Base-by-base conservation (phyloP, 202 grass and related monocot species). In the Eragrostis tef region DNA sequence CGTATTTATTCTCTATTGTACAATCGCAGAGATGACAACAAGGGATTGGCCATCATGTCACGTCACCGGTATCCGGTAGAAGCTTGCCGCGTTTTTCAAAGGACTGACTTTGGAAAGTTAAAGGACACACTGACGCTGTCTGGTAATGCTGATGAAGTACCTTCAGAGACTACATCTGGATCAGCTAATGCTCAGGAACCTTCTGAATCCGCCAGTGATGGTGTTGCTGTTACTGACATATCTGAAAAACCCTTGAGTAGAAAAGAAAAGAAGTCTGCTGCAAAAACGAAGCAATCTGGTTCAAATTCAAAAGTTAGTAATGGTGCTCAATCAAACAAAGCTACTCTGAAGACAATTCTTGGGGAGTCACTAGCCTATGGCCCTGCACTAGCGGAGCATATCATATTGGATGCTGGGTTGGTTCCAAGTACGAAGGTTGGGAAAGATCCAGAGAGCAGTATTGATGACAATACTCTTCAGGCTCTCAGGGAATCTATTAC, bases 21-120 rank as follows among this genome's bases (percentile, higher is more conserved):
- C 34, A 57, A 56, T 60, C 51, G 2, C 85, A 98, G 95, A 87
- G 95, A 98, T 78, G 95, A 98, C 64, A 91, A 98, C 70, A 98
- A 98, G 82, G 95, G 92, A 71, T 88, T 98, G 81, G 90, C 92
- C 36, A 98, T 98, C 75, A 98, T 98, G 95, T 98, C 95, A 46
- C 88, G 95, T 34, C 95, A 98, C 88, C 95, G 90, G 48, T 98
- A 98, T 70, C 95, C 95, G 10, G 78, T 98, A 71, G 95, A 98
- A 90, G 84, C 90, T 66, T 98, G 92, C 66, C 92, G 92, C 85
- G 61, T 85, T 79, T 98, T 98, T 83, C 85, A 91, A 83, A 88
- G 88, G 60, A 98, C 95, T 7, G 83, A 98, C 82, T 88, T 91
- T 66, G 50, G 69, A 74, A 94, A 91, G 79, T 77, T 98, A 84